These are phyloP conservation scores for Pseudozyma pruni DNA, from an alignment of 1,284 basidiomycete species.

Conservation along the genomic window DNA sequence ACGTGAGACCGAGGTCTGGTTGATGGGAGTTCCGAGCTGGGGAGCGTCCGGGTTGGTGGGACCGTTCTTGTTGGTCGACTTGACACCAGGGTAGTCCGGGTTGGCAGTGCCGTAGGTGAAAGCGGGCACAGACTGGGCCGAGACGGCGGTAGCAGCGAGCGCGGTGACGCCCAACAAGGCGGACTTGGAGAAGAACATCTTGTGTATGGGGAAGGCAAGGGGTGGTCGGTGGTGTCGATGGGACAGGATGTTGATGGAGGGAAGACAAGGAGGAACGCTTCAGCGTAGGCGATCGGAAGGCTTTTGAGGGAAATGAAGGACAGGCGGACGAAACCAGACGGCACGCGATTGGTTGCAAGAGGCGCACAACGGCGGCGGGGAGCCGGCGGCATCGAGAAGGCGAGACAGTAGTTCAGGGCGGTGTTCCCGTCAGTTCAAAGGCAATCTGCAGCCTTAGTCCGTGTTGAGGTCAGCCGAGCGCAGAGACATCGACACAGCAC, in stretches of 20 bases:
- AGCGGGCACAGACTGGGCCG: slow-evolving; percentile 28
- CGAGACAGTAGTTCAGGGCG: too few relatives aligned
- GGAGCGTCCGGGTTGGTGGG: slow-evolving; percentile 61
- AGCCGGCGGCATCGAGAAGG: too few relatives aligned
- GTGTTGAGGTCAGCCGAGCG: too few relatives aligned
- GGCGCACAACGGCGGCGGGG: background rate
- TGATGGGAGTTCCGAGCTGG: slow-evolving; percentile 62
- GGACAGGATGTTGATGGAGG: background rate
- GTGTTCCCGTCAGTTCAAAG: too few relatives aligned
- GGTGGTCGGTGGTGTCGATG: background rate
- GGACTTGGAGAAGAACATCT: slow-evolving; percentile 48
- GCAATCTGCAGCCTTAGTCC: too few relatives aligned
- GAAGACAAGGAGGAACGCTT: slow-evolving; percentile 1
- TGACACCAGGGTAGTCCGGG: slow-evolving; percentile 56
- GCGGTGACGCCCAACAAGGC: slow-evolving; percentile 32
- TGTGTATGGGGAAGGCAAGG: slow-evolving; percentile 2
- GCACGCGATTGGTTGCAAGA: too few relatives aligned
- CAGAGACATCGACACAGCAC: too few relatives aligned
- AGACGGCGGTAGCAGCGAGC: slow-evolving; percentile 22
- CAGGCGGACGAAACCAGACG: background rate
- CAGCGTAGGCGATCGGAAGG: background rate
- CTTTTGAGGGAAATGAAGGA: slow-evolving; percentile 7
- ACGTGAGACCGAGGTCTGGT: slow-evolving; percentile 63
- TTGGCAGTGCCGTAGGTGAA: slow-evolving; percentile 61
- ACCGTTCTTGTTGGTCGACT: slow-evolving; percentile 47